These are phyloP conservation scores for Rhodotorula sp. DNA, from an alignment of 1,284 basidiomycete genomes.

Conservation along the genomic window DNA sequence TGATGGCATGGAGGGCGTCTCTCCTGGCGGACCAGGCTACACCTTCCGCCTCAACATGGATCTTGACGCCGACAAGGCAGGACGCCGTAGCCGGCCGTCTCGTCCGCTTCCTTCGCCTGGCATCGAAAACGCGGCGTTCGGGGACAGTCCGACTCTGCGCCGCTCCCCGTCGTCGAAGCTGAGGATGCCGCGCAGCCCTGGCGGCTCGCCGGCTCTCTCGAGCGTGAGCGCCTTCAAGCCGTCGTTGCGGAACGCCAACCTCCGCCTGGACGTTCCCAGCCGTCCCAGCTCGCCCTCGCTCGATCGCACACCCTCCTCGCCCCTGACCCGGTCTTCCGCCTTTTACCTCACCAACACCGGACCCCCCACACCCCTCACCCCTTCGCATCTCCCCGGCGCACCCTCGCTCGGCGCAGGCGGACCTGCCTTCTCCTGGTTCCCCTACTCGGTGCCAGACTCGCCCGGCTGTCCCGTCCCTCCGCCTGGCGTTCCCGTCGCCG, in stretches of 20 bases:
- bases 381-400: conserved; percentile 36
- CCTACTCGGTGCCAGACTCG: conserved; percentile 21
- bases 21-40: conserved; percentile 14
- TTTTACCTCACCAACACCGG: conserved; percentile 28
- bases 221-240: neutral
- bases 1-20: conserved; percentile 21
- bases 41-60: conserved; percentile 14
- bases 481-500: conserved; percentile 4
- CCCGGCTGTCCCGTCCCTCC: conserved; percentile 19
- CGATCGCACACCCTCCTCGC: conserved; percentile 15
- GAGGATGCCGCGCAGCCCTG: conserved; percentile 10
- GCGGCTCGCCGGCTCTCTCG: neutral
- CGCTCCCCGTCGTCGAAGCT: neutral
- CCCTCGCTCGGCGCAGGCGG: conserved; percentile 18
- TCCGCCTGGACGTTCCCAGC: neutral
- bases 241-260: conserved; percentile 1
- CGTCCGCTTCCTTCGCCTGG: neutral
- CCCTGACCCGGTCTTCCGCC: conserved; percentile 30
- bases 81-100: neutral
- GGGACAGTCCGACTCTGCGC: neutral
- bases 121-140: neutral
- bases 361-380: conserved; percentile 36
- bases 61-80: neutral
- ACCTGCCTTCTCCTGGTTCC: conserved; percentile 23
- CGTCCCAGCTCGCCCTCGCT: neutral